Percentiles rank a stretch among this genome's conserved stretches.
phyloP scores from a whole-genome alignment of 2,329 filamentous ascomycete genomes.

The Hypoxylon rubiginosum region DNA sequence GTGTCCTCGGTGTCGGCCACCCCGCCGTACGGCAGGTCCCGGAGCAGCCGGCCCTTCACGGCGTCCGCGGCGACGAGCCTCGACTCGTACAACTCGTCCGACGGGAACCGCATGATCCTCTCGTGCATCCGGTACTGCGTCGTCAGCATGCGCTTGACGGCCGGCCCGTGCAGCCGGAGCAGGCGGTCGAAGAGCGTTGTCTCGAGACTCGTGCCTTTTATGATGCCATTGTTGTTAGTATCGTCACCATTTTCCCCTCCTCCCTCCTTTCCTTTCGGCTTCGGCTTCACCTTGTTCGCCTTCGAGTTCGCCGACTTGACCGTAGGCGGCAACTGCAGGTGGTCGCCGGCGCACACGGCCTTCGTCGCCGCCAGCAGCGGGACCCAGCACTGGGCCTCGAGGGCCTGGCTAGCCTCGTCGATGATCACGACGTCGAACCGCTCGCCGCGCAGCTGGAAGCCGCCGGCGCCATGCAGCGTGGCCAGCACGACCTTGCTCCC shows the following conservation, averaged over 20 bases:
- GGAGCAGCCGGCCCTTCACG: conserved; percentile 81
- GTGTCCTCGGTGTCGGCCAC: conserved; percentile 89
- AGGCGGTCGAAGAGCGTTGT: conserved; percentile 94
- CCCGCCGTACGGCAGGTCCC: conserved; percentile 81
- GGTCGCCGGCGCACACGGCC: conserved; percentile 91
- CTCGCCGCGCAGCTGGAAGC: conserved; percentile 82
- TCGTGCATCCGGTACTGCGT: conserved; percentile 99
- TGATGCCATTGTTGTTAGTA: conserved; percentile 38
- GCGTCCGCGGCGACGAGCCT: conserved; percentile 84
- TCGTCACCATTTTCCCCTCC: conserved; percentile 47
- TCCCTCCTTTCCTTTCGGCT: conserved; percentile 61
- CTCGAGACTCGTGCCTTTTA: conserved; percentile 76
- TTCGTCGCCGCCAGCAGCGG: conserved; percentile 84
- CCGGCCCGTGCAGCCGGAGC: conserved; percentile 81
- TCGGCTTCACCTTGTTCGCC: conserved; percentile 55
- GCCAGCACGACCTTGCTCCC: conserved; percentile 90
- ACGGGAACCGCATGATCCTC: conserved; percentile 94
- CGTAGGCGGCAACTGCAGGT: conserved; percentile 92
- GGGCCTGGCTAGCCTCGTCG: conserved; percentile 94
- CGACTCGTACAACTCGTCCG: conserved; percentile 86
- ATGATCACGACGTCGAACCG: conserved; percentile 94
- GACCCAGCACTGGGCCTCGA: conserved; percentile 98
- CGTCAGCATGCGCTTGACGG: conserved; percentile 94
- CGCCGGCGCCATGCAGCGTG: conserved; percentile 92
- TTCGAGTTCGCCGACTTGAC: conserved; percentile 82